Percentiles rank a stretch among this genome's conserved stretches.
Conservation (phyloP, 2,329 filamentous ascomycete species). For the Stachybotrys elegans region DNA sequence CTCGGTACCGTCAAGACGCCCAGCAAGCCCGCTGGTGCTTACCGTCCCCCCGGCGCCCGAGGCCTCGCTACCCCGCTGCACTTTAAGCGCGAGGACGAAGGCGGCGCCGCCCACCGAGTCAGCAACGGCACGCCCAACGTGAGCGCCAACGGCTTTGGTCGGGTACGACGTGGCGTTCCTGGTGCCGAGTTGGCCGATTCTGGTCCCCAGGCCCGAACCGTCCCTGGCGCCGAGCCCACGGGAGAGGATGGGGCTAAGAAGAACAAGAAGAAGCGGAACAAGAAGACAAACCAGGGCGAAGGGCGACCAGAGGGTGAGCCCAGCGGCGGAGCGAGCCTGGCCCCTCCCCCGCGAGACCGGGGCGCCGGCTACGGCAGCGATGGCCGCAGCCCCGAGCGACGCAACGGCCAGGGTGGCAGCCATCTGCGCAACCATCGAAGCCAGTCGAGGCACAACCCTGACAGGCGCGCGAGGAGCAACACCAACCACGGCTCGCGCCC, state of each 20-base stretch:
- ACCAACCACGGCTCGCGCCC: conserved; percentile 34
- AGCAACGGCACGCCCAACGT: conserved; percentile 72
- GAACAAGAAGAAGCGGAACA: conserved; percentile 97
- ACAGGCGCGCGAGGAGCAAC: conserved; percentile 35
- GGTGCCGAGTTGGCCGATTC: conserved; percentile 72
- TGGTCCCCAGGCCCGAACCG: conserved; percentile 63
- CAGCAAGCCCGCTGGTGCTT: conserved; percentile 94
- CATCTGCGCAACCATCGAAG: conserved; percentile 34
- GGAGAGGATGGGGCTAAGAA: conserved; percentile 81
- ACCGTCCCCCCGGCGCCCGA: conserved; percentile 88
- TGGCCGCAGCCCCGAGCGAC: conserved; percentile 62
- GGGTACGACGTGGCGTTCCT: conserved; percentile 71
- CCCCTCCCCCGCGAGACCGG: conserved; percentile 36
- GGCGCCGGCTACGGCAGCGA: conserved; percentile 40
- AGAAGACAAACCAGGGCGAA: conserved; percentile 80
- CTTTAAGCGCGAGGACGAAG: conserved; percentile 97
- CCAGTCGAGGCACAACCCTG: conserved; percentile 51
- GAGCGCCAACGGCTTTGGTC: conserved; percentile 74
- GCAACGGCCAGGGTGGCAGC: conserved; percentile 33
- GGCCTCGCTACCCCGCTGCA: conserved; percentile 84
- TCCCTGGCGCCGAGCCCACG: conserved; percentile 58
- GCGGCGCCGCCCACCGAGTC: conserved; percentile 77
- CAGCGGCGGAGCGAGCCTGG: conserved; percentile 42
- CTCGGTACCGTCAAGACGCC: conserved; percentile 86
- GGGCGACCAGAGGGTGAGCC: conserved; percentile 45